phyloP scores from a whole-genome alignment of 352 stramenopile genomes.

The Globisporangium viniferum region DNA sequence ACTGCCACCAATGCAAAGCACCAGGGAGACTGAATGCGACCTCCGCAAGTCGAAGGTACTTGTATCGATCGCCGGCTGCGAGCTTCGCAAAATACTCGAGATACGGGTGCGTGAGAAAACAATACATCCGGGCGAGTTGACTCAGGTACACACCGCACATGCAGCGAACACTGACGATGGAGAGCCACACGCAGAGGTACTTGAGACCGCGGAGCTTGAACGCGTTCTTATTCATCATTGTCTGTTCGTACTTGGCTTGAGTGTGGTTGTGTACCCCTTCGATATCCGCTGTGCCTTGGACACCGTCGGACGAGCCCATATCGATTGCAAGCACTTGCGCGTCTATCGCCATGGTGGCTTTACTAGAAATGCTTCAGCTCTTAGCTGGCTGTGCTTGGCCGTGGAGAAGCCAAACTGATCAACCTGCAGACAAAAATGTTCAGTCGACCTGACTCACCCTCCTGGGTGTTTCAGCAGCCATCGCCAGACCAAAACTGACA shows the following conservation, averaged over 20 bases:
- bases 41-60: neutral
- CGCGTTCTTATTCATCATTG: neutral
- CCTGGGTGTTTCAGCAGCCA: no score
- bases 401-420: no score
- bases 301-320: neutral
- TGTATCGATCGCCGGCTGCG: neutral
- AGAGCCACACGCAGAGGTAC: neutral
- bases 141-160: conserved; percentile 8
- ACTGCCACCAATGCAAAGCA: conserved; percentile 8
- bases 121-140: neutral
- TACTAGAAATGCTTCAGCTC: neutral
- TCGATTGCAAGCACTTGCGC: neutral
- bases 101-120: neutral
- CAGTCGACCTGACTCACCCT: no score
- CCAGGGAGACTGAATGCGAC: neutral
- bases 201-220: neutral
- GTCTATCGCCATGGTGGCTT: neutral
- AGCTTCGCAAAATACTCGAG: conserved; percentile 8
- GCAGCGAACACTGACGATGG: neutral
- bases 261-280: neutral
- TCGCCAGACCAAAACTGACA: no score
- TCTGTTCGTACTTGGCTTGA: neutral
- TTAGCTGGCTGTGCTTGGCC: neutral
- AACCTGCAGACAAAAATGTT: no score
- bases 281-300: neutral